Evolutionary conservation across 2,329 filamentous ascomycete genomes (phyloP), one percentile per base, ranked within the genome.

Genomic region (Fusarium bactridioides): DNA sequence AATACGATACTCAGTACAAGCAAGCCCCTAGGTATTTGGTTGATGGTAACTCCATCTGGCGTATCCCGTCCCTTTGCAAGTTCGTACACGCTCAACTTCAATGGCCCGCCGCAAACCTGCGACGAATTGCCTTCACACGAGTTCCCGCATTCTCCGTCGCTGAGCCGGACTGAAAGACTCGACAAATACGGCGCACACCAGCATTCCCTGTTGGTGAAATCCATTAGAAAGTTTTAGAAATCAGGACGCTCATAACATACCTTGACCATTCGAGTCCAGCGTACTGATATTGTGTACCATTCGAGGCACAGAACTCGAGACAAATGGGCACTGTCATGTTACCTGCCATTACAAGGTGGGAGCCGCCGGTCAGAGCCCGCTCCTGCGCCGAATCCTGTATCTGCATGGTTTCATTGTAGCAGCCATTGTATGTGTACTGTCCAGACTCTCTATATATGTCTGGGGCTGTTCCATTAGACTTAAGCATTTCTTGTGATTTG

Each of bases 341-440:
- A 60, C 83, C 85, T 15, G 81, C 76, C 21, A 76, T 70, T 44
- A 84, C 82, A 63, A 83, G 78, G 70, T 82, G 82, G 51, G 76
- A 77, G 51, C 85, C 84, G 50, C 81, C 83, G 25, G 79, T 72
- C 9, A 90, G 81, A 21, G 88, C 86, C 83, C 86, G 74, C 82
- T 84, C 54, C 67, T 77, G 51, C 33, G 81, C 81, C 9, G 86
- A 82, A 67, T 80, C 78, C 19, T 79, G 67, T 19, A 86, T 75
- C 43, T 81, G 80, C n/a, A 82, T 84, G 5, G 88, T 89, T 76
- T 90, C 88, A 73, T 88, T 88, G 80, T 81, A 90, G 81, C 89
- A 91, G 62, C 88, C 88, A n/a, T 79, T 77, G 79, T 90, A 90
- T 21, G 61, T 69, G 80, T 88, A 90, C 48, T 74, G 77, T 35